Conservation (phyloP, 2,329 filamentous ascomycete species). For the Xylaria sp. region DNA sequence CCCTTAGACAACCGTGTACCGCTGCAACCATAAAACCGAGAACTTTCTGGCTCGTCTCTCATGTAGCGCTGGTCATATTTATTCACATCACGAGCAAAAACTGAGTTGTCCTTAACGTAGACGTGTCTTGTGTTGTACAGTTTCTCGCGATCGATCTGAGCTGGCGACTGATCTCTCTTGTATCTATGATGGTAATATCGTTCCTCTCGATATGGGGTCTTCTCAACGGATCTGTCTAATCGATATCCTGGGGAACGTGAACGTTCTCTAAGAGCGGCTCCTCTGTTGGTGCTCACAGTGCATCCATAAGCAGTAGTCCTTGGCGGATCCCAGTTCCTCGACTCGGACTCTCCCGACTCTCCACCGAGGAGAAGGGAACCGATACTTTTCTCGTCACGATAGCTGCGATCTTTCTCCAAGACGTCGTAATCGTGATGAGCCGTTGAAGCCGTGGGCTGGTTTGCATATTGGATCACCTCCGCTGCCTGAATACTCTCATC, state of each 20-base stretch:
- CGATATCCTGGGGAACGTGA: conserved; percentile 2
- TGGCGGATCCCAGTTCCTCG: neutral
- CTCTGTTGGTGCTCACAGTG: neutral
- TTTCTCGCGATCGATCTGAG: neutral
- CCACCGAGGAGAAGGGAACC: neutral
- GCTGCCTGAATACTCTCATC: neutral
- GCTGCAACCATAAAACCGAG: conserved; percentile 24
- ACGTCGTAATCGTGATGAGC: neutral
- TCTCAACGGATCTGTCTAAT: neutral
- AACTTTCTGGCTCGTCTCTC: conserved; percentile 21
- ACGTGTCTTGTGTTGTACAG: neutral
- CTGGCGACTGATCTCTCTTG: neutral
- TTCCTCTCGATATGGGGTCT: neutral
- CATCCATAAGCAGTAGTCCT: neutral
- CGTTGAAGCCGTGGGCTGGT: neutral
- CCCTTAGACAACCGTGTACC: neutral
- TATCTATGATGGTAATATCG: neutral
- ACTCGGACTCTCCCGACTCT: neutral
- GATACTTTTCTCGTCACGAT: neutral
- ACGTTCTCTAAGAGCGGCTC: neutral
- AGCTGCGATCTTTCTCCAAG: neutral
- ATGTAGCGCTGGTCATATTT: conserved; percentile 14
- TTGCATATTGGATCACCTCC: neutral
- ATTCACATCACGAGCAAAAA: neutral
- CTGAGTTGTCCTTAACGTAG: neutral